Base-by-base conservation (phyloP, 2,329 filamentous ascomycete genomes). In the Calycina herbarum region DNA sequence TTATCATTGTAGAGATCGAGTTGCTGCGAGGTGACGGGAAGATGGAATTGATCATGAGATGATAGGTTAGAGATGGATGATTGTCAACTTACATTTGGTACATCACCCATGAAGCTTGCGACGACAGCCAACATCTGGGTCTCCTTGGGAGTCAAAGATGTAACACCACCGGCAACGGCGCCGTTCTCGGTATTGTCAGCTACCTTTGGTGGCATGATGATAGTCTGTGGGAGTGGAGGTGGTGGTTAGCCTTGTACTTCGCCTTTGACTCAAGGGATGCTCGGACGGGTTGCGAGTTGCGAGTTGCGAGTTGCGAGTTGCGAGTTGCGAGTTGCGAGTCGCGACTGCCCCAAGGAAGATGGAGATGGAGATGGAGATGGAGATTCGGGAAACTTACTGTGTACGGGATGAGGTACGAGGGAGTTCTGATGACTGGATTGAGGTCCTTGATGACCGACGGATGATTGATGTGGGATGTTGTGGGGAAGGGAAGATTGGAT, bases 81-180 rank as follows among this genome's bases (percentile, higher is more conserved):
- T 20, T 20, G 20, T 13, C n/a, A n/a, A 58, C 65, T 61, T 63
- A 63, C 65, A 2, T 57, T 27, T 2, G 66, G 66, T 11, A 67
- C 54, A n/a, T 62, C 61, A 3, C 61, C 63, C 66, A 67, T 67
- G 24, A 62, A 10, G 17, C 33, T 5, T 11, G 56, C 63, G 15
- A 67, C 60, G 8, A 48, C 66, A 51, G n/a, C 35, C 2, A 67
- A 20, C 59, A 67, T 65, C 11, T 42, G 27, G 1, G 59, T 62
- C 59, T 65, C 63, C 29, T 59, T 64, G 3, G 42, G 10, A 24
- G 58, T 65, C 11, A 65, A 51, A 0, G n/a, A 24, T 2, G 10
- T 6, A 13, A 57, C 5, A 10, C 10, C 51, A 27, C 17, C 27
- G 5, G 27, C 10, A 27, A 11, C 48, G 17, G 29, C 17, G 8